Conservation (phyloP, 208 protist genomes). For the Trypanosoma cruzi region DNA sequence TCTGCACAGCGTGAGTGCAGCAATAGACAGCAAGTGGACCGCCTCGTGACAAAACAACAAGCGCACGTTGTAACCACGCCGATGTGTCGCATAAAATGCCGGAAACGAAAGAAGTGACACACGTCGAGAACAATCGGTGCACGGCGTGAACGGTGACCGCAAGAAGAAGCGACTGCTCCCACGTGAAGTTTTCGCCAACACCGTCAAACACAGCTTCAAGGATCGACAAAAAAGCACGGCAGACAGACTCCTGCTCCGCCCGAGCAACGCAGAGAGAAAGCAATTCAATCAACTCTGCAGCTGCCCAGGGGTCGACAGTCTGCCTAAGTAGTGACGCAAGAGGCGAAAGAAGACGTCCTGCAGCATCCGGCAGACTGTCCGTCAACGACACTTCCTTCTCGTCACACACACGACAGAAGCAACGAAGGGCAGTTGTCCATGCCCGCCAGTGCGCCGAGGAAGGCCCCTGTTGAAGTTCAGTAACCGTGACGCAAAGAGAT, state of each 20-base stretch:
- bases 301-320: not conserved
- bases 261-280: slow-evolving; percentile 6
- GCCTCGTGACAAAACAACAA: slow-evolving; percentile 11
- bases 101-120: not conserved
- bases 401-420: slow-evolving; percentile 35
- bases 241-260: not conserved
- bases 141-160: slow-evolving; percentile 15
- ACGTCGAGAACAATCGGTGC: slow-evolving; percentile 15
- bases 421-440: slow-evolving; percentile 24
- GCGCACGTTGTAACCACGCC: slow-evolving; percentile 13
- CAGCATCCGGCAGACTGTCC: slow-evolving; percentile 18
- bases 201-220: slow-evolving; percentile 6
- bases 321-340: slow-evolving; percentile 7
- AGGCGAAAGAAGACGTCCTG: slow-evolving; percentile 3
- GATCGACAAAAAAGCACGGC: slow-evolving; percentile 11
- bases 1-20: slow-evolving; percentile 1
- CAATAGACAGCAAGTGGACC: slow-evolving; percentile 14
- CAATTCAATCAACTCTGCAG: slow-evolving; percentile 13
- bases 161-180: not conserved
- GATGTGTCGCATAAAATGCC: not conserved
- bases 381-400: slow-evolving; percentile 29
- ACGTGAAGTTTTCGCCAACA: not conserved
- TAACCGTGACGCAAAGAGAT: slow-evolving; percentile 11
- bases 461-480: not conserved
- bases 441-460: slow-evolving; percentile 15